Evolutionary conservation across 129 eudicot species (phyloP).

Genomic region (Calendula officinalis): DNA sequence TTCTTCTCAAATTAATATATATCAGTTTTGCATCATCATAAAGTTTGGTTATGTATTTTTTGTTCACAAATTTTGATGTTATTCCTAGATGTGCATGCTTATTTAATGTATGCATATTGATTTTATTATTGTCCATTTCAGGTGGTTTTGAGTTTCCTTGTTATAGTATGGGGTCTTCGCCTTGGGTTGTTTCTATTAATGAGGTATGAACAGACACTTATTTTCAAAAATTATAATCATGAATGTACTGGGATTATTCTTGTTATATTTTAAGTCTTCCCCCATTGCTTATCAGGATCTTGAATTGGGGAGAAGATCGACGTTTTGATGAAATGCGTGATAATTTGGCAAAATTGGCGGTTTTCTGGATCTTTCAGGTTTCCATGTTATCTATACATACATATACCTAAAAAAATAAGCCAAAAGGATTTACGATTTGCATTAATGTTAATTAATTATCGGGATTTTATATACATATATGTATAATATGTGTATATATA

Average conservation of each 20-base stretch:
- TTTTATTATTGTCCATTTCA: constrained; percentile 37
- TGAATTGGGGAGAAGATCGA: constrained; percentile 97
- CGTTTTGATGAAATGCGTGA: constrained; percentile 93
- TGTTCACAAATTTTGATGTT: constrained; percentile 5
- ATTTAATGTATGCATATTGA: background rate
- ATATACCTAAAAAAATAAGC: background rate
- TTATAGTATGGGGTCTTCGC: constrained; percentile 89
- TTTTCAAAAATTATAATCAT: background rate
- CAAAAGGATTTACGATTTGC: background rate
- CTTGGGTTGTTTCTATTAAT: constrained; percentile 75
- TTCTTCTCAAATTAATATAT: background rate
- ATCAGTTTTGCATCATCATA: background rate
- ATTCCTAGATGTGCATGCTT: background rate
- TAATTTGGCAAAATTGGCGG: constrained; percentile 75
- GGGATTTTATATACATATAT: background rate
- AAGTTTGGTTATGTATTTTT: constrained; percentile 5
- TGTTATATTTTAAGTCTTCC: constrained; percentile 3
- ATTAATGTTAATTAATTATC: background rate
- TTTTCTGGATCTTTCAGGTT: constrained; percentile 96
- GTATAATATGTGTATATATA: no score
- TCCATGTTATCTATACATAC: background rate
- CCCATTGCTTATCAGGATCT: constrained; percentile 49
- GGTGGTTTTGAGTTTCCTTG: constrained; percentile 76
- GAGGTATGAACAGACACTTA: constrained; percentile 55
- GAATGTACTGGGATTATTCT: background rate